Base-by-base conservation (phyloP, 169 alveolate species). In the Theileria sp. region DNA sequence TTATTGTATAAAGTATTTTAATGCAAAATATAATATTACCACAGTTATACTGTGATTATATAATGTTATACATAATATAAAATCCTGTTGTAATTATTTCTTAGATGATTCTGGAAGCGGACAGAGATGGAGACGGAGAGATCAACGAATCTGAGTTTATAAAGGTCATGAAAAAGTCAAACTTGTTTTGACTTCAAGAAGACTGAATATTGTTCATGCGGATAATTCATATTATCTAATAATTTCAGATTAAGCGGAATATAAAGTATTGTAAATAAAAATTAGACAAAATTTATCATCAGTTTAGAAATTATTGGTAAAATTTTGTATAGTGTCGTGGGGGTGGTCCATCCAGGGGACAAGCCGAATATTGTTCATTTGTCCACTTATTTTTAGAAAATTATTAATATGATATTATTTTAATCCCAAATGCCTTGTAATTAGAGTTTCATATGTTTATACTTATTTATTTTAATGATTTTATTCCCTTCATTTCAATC, bases 41-140 rank as follows among this genome's bases (percentile, higher is more conserved):
- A 72, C 38, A 28, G 74, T 38, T 8, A 25, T 10, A 44, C 12
- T 44, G 17, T 8, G 32, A 15, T 9, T 64, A 36, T 26, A 13
- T 19, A 50, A 28, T 58, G 21, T 13, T 28, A 25, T 25, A 61
- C 8, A 62, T 75, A 61, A 44, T 13, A 44, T 44, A 44, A 36
- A 44, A 44, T 44, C 8, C 2, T 44, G 4, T 81, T n/a, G 38
- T 58, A 23, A 17, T 50, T 66, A 5, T 60, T 8, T 62, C 13
- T 0, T 97, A 96, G 95, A 98, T 98, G 99, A 97, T 98, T 56
- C 98, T 96, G 78, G 99, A 97, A 91, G 99, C 99, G 13, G 99
- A 98, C 79, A 91, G 98, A 69, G 99, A 97, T 81, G 98, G 98
- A 65, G 99, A 97, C 84, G 99, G 99, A 10, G 99, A 95, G 75